A percentile compares a stretch with the other conserved stretches of the same genome.
Evolutionary conservation across 2,329 filamentous ascomycete species (phyloP).

Genomic region (Penicillium brasilianum): DNA sequence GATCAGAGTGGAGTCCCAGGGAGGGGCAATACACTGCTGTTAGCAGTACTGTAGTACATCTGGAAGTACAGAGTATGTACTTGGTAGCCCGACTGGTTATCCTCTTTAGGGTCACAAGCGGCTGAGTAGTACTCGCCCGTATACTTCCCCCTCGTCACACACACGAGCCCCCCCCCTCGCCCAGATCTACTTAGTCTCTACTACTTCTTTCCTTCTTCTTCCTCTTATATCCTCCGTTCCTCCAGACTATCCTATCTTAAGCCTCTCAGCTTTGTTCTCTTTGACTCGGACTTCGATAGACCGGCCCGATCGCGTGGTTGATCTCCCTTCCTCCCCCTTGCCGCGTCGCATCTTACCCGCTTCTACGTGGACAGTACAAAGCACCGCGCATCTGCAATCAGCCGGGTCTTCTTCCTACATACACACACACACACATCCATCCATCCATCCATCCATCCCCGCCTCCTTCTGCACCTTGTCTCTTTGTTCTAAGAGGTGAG

Average conservation of each 20-base stretch:
- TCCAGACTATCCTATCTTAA: background rate
- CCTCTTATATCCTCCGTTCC: constrained; percentile 2
- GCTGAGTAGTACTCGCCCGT: constrained; percentile 2
- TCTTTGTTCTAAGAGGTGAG: constrained; percentile 30
- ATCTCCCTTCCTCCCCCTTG: constrained; percentile 21
- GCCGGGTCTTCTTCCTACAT: constrained; percentile 13
- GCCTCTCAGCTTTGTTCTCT: background rate
- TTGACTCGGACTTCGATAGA: background rate
- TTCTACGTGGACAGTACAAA: constrained; percentile 16
- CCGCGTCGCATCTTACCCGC: constrained; percentile 30
- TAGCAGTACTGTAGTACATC: background rate
- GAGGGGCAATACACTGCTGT: background rate
- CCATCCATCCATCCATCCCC: no score
- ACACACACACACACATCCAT: constrained; percentile 4
- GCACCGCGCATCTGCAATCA: constrained; percentile 21
- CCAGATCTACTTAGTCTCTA: background rate
- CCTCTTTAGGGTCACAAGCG: background rate
- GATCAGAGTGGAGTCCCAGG: constrained; percentile 13
- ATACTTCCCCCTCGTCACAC: constrained; percentile 17
- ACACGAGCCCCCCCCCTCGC: constrained; percentile 8
- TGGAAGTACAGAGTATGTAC: background rate
- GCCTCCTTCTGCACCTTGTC: constrained; percentile 17
- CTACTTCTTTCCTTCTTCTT: background rate
- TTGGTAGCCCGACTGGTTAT: no score
- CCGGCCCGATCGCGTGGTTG: constrained; percentile 2